Conservation (phyloP, 305 asterid species). For the Ilex paraguariensis region DNA sequence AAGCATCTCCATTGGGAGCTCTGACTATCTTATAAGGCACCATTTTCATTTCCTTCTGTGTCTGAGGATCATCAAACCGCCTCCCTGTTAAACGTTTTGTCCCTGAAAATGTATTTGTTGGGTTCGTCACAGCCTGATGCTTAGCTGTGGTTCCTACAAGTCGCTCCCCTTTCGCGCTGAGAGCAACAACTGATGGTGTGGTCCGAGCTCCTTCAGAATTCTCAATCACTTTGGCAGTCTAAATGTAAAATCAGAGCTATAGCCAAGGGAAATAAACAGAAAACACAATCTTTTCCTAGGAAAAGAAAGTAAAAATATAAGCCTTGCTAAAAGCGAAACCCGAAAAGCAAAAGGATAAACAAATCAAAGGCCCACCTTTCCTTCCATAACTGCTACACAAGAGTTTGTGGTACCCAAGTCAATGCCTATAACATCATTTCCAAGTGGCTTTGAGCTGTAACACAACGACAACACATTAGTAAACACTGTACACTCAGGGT, state of each 20-base stretch:
- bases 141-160: background rate
- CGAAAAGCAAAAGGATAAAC: no score
- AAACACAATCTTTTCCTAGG: no score
- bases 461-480: background rate
- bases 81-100: background rate
- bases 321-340: no score
- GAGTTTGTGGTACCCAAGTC: background rate
- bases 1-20: conserved; percentile 5
- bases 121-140: background rate
- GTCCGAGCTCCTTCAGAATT: conserved; percentile 1
- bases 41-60: conserved; percentile 1
- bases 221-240: conserved; percentile 1
- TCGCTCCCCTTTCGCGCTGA: background rate
- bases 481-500: background rate
- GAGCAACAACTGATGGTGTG: background rate
- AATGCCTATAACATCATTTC: background rate
- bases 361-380: background rate
- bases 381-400: background rate
- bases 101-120: background rate
- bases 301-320: no score
- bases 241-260: background rate
- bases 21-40: background rate
- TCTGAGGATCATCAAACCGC: background rate
- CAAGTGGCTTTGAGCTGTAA: background rate
- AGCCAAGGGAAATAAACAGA: no score